Base-by-base conservation (phyloP, 2,329 filamentous ascomycete genomes). In the Fusarium bulbicola region DNA sequence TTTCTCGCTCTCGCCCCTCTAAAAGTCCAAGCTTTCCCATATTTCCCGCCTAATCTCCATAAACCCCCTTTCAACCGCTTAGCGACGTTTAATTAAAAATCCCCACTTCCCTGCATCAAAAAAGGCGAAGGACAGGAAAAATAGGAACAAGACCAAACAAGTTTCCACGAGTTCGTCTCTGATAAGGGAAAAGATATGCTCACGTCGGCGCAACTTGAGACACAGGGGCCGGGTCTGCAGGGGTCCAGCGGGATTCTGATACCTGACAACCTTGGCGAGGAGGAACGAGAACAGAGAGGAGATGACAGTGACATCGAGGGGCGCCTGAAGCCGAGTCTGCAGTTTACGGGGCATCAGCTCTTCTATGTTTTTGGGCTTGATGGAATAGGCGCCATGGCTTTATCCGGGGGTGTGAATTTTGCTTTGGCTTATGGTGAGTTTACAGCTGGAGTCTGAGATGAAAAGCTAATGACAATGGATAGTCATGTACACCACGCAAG, bases 381-480 rank as follows among this genome's bases (percentile, higher is more conserved):
- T 63, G 86, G 86, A 8, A 32, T 88, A 39, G 84, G 84, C 20
- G 84, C 85, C 15, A 82, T 84, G 68, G 54, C 85, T n/a, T 49
- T 88, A 6, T 86, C 85, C 0, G 87, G 83, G 1, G 85, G 80
- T 28, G 84, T 88, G 68, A 88, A 88, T 78, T 87, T 88, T 76
- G 84, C 82, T 49, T 82, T 88, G 64, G 86, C 85, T 21, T 88
- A 87, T 69, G 84, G 86, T 87, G 57, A 68, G 76, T 70, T 37
- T 42, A 36, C 49, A 30, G 36, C 37, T 53, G 26, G 7, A 21
- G 24, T 36, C 26, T 39, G 16, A 50, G 34, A 34, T 49, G 30
- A 10, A 43, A 49, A 46, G n/a, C 71, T 74, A 16, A 74, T 20
- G 21, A 11, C 4, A 28, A 54, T 54, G 50, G 7, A 34, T 42